Evolutionary conservation across 2,329 filamentous ascomycete genomes (phyloP).

Genomic region (Fusarium humuli): DNA sequence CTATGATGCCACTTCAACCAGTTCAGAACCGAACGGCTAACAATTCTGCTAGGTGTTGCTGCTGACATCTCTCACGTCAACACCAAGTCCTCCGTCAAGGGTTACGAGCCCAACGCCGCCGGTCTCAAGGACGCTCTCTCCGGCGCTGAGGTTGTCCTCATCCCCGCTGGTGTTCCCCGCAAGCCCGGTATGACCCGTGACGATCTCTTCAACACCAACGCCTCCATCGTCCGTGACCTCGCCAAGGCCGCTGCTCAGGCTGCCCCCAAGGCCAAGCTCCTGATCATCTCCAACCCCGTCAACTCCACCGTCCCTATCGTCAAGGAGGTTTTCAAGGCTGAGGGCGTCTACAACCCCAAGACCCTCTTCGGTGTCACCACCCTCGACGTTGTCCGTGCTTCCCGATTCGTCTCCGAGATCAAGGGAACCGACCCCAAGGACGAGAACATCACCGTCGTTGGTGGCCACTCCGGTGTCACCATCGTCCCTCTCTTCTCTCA

Average conservation of each 20-base stretch:
- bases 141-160: conserved; percentile 92
- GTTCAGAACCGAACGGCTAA: conserved; percentile 32
- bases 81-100: conserved; percentile 94
- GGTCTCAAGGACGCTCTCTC: conserved; percentile 84
- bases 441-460: conserved; percentile 95
- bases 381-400: conserved; percentile 97
- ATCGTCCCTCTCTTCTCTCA: conserved; percentile 98
- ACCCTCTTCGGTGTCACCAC: conserved; percentile 99
- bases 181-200: conserved; percentile 99
- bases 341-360: conserved; percentile 98
- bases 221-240: conserved; percentile 97
- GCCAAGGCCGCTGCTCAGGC: conserved; percentile 93
- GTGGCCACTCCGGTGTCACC: conserved; percentile 97
- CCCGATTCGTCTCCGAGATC: conserved; percentile 96
- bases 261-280: conserved; percentile 90
- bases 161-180: conserved; percentile 97
- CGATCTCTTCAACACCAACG: conserved; percentile 99
- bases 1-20: conserved; percentile 33
- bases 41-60: conserved; percentile 79
- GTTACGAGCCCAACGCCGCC: conserved; percentile 81
- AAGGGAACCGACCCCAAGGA: conserved; percentile 89
- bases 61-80: conserved; percentile 99
- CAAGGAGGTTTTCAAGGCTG: conserved; percentile 95
- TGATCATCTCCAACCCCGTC: conserved; percentile 99
- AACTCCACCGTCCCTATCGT: conserved; percentile 99